Conservation (phyloP, 352 stramenopile species). For the Pythium sukuiense region DNA sequence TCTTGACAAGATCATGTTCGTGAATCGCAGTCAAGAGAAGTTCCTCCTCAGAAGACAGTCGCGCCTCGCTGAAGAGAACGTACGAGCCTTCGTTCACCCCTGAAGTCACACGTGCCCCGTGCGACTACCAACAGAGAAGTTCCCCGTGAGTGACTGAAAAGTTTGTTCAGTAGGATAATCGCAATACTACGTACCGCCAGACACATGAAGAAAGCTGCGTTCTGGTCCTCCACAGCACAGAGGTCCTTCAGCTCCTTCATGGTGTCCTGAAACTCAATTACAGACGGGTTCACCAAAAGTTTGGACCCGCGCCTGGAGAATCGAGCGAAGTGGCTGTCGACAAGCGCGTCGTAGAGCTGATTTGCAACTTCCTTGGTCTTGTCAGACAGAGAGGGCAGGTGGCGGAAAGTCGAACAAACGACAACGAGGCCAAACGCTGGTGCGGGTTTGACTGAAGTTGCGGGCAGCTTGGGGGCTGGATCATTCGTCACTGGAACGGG, state of each 20-base stretch:
- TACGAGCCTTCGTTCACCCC: conserved; percentile 66
- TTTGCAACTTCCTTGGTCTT: conserved; percentile 58
- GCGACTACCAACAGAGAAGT: conserved; percentile 34
- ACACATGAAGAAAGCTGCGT: conserved; percentile 67
- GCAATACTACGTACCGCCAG: conserved; percentile 40
- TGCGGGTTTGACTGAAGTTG: neutral
- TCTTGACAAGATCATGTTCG: conserved; percentile 53
- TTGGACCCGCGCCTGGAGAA: conserved; percentile 54
- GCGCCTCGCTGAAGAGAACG: conserved; percentile 67
- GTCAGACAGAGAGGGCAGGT: conserved; percentile 53
- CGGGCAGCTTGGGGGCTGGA: too few relatives aligned
- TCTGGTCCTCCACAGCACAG: conserved; percentile 25
- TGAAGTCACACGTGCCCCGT: conserved; percentile 57
- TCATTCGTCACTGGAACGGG: neutral
- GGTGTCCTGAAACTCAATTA: conserved; percentile 80
- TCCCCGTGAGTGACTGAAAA: too few relatives aligned
- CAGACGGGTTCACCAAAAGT: conserved; percentile 75
- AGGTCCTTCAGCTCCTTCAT: conserved; percentile 61
- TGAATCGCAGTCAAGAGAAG: conserved; percentile 64
- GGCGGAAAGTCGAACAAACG: conserved; percentile 53
- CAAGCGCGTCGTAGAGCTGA: conserved; percentile 52
- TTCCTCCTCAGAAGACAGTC: conserved; percentile 70
- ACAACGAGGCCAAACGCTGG: conserved; percentile 47
- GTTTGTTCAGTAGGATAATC: neutral
- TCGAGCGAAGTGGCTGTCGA: conserved; percentile 46